phyloP scores from a whole-genome alignment of 441 rosid species.

The Biscutella laevigata region DNA sequence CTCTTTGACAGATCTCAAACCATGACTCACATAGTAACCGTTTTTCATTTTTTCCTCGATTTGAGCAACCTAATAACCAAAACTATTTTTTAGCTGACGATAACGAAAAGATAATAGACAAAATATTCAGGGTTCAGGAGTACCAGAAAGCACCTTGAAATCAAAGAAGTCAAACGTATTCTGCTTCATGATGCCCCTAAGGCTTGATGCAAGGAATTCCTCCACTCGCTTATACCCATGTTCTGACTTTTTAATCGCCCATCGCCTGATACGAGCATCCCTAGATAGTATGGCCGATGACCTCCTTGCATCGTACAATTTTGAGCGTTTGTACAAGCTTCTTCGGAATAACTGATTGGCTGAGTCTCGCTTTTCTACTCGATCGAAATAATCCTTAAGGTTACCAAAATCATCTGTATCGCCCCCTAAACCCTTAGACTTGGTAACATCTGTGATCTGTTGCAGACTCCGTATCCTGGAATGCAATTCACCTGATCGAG shows the following conservation, averaged over 20 bases:
- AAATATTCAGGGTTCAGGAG: slow-evolving; percentile 8
- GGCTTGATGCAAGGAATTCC: slow-evolving; percentile 79
- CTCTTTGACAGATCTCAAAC: slow-evolving; percentile 81
- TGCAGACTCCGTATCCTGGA: slow-evolving; percentile 60
- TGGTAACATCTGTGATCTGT: slow-evolving; percentile 47
- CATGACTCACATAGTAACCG: slow-evolving; percentile 80
- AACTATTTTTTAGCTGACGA: slow-evolving; percentile 8
- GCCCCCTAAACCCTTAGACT: slow-evolving; percentile 35
- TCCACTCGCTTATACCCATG: slow-evolving; percentile 87
- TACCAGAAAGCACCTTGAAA: slow-evolving; percentile 55
- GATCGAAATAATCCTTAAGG: slow-evolving; percentile 88
- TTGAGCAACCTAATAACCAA: slow-evolving; percentile 67
- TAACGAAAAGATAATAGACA: slow-evolving; percentile 2
- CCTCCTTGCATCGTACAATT: slow-evolving; percentile 87
- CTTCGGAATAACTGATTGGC: slow-evolving; percentile 77
- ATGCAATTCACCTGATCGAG: slow-evolving; percentile 40
- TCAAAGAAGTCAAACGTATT: slow-evolving; percentile 78
- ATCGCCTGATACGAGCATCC: slow-evolving; percentile 94
- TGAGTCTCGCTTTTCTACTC: slow-evolving; percentile 90
- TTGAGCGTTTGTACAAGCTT: slow-evolving; percentile 87
- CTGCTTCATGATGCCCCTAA: slow-evolving; percentile 92
- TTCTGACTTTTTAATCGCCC: slow-evolving; percentile 89
- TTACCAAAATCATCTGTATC: slow-evolving; percentile 84
- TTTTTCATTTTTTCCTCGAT: slow-evolving; percentile 76
- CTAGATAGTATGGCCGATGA: slow-evolving; percentile 87